phyloP scores from a whole-genome alignment of 495 filamentous ascomycete species.

The Podospora didyma region DNA sequence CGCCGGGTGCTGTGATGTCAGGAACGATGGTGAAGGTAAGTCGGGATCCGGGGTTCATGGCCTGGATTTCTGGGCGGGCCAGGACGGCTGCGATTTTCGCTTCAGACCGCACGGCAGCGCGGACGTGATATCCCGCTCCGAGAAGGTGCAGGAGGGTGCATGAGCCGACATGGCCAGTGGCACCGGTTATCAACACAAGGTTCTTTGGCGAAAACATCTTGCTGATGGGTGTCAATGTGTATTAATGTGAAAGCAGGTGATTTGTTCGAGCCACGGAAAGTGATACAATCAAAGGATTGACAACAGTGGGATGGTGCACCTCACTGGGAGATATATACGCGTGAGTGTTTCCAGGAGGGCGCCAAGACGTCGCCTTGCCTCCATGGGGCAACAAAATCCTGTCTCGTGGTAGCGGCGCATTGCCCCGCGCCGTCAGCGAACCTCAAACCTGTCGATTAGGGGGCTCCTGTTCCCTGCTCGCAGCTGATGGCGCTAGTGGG shows the following conservation, averaged over 20 bases:
- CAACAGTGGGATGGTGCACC: background rate
- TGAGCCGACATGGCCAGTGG: slow-evolving; percentile 46
- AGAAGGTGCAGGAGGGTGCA: slow-evolving; percentile 33
- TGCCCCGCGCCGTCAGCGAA: background rate
- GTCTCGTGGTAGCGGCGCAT: background rate
- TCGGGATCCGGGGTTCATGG: slow-evolving; percentile 22
- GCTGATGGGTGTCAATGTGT: background rate
- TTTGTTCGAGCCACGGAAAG: no score
- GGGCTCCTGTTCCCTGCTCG: background rate
- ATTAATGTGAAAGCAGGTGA: no score
- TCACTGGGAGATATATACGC: background rate
- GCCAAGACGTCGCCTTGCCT: background rate
- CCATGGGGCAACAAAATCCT: background rate
- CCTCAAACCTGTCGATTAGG: background rate
- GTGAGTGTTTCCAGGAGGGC: background rate
- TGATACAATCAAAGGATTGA: background rate
- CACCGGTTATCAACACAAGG: slow-evolving; percentile 44
- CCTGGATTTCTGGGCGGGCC: slow-evolving; percentile 24
- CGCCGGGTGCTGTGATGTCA: slow-evolving; percentile 39
- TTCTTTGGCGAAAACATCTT: slow-evolving; percentile 6
- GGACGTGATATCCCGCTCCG: slow-evolving; percentile 38
- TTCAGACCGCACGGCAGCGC: slow-evolving; percentile 42
- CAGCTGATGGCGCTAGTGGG: background rate
- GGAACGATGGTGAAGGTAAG: slow-evolving; percentile 43
- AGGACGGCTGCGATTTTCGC: slow-evolving; percentile 26